Evolutionary conservation across 768 basidiomycete species (phyloP), one percentile per base, ranked within the genome.

Genomic region (Hydnomerulius pinastri): DNA sequence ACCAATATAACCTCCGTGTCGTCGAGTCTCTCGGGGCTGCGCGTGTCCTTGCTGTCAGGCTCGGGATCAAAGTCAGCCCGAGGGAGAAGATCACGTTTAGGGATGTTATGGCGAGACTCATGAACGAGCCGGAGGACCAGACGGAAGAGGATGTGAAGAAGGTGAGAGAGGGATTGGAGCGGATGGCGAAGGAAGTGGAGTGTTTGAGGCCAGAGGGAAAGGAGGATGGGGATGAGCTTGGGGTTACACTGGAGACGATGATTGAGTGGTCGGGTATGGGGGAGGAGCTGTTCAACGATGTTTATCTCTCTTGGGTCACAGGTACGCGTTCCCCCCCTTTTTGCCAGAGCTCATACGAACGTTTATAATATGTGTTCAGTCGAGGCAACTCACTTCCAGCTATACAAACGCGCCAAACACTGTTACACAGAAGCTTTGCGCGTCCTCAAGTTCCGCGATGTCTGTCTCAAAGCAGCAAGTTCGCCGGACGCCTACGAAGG

Each of bases 1-100:
- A 76, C 29, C 78, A 84, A 38, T 95, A 96, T 73, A 96, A 97
- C 63, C 76, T 95, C 13, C 90, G 91, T 28, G 92, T 94, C 28
- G 88, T 95, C n/a, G 93, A 97, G 68, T 90, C 87, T 0, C 83
- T 92, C 17, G 85, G 84, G 29, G 87, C 83, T 1, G 90, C 93
- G 0, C 78, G 87, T 21, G 73, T 92, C 5, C 77, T 97, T 11
- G 84, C 85, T 0, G 76, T 78, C 25, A 69, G 72, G 30, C 77
- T 94, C 20, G 77, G 75, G 2, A 53, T 89, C 13, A 13, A 54
- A 1, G 63, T 73, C 11, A 18, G 67, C 71, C 11, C 71, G 56
- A 15, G 70, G 68, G 51, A 68, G 65, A 81, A 76, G 51, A 72
- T 88, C 30, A 87, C 87, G 4, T 67, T 86, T 17, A 74, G 87